Conservation (phyloP, 352 stramenopile genomes). For the Phytophthora brassicae region DNA sequence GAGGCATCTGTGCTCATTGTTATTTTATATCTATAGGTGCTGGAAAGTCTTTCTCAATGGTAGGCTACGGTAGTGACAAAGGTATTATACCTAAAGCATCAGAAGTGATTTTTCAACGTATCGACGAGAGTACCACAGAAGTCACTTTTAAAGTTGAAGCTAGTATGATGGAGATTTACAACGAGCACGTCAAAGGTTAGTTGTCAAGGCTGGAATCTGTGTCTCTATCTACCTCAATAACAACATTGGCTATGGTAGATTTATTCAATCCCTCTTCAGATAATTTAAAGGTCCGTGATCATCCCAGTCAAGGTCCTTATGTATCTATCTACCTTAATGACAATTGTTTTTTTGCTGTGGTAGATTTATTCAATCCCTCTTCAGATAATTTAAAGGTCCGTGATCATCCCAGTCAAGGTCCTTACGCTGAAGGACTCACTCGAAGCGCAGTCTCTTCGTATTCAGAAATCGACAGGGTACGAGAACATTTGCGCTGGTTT, state of each 20-base stretch:
- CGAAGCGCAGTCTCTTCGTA: slow-evolving; percentile 81
- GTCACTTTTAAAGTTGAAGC: slow-evolving; percentile 86
- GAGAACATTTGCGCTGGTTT: not conserved
- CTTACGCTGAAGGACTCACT: slow-evolving; percentile 82
- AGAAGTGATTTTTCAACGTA: slow-evolving; percentile 83
- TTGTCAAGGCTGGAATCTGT: not conserved
- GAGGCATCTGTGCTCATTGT: not conserved
- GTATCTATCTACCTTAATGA: too few species aligned
- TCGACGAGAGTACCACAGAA: slow-evolving; percentile 43
- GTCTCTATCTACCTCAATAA: too few species aligned
- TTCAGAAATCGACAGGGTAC: slow-evolving; percentile 72
- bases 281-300: slow-evolving; percentile 89
- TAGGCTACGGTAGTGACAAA: slow-evolving; percentile 79
- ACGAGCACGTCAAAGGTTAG: slow-evolving; percentile 83
- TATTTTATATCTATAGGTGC: slow-evolving; percentile 33
- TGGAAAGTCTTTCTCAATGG: slow-evolving; percentile 89
- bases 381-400: slow-evolving; percentile 88
- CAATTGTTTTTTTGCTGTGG: not conserved
- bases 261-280: slow-evolving; percentile 83
- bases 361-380: slow-evolving; percentile 84
- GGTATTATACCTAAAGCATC: slow-evolving; percentile 85
- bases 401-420: slow-evolving; percentile 81
- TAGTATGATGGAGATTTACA: slow-evolving; percentile 92
- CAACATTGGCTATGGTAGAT: too few species aligned
- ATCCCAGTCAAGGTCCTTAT: slow-evolving; percentile 84